These are phyloP conservation scores for Globisporangium cylindrosporum DNA, from an alignment of 352 stramenopile species.

Conservation along the genomic window DNA sequence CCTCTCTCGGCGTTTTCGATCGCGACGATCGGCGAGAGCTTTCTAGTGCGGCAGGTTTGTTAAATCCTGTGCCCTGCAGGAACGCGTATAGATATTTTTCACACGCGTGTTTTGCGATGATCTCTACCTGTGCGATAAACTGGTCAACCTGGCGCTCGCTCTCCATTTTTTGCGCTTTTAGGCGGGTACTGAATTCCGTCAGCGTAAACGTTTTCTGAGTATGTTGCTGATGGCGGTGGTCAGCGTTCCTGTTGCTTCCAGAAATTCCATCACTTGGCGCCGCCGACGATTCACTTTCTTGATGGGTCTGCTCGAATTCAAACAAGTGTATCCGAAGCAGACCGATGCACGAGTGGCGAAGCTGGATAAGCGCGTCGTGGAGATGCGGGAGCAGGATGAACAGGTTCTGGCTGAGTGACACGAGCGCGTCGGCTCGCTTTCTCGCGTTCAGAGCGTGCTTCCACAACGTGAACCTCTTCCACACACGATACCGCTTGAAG, in stretches of 20 bases:
- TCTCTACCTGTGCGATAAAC: slow-evolving; percentile 52
- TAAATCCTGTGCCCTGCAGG: slow-evolving; percentile 54
- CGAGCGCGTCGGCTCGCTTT: slow-evolving; percentile 34
- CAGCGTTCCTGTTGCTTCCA: background rate
- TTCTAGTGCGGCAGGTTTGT: slow-evolving; percentile 17
- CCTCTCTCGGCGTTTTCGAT: slow-evolving; percentile 15
- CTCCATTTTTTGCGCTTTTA: slow-evolving; percentile 70
- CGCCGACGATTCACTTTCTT: background rate
- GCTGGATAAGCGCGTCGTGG: slow-evolving; percentile 69
- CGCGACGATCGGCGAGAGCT: background rate
- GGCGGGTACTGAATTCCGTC: slow-evolving; percentile 70
- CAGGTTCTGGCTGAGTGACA: slow-evolving; percentile 70
- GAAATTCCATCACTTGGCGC: background rate
- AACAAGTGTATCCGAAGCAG: slow-evolving; percentile 45
- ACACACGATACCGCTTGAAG: slow-evolving; percentile 87
- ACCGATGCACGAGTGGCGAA: slow-evolving; percentile 62
- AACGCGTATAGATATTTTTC: slow-evolving; percentile 62
- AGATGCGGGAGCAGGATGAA: slow-evolving; percentile 88
- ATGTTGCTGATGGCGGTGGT: slow-evolving; percentile 14
- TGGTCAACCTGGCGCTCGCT: slow-evolving; percentile 55
- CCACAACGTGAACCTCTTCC: slow-evolving; percentile 92
- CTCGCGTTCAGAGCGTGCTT: slow-evolving; percentile 60
- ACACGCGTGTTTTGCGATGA: slow-evolving; percentile 62
- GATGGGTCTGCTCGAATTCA: slow-evolving; percentile 23
- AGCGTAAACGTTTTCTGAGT: slow-evolving; percentile 68